Evolutionary conservation across 495 filamentous ascomycete genomes (phyloP).

Genomic region (Bacidia gigantensis): DNA sequence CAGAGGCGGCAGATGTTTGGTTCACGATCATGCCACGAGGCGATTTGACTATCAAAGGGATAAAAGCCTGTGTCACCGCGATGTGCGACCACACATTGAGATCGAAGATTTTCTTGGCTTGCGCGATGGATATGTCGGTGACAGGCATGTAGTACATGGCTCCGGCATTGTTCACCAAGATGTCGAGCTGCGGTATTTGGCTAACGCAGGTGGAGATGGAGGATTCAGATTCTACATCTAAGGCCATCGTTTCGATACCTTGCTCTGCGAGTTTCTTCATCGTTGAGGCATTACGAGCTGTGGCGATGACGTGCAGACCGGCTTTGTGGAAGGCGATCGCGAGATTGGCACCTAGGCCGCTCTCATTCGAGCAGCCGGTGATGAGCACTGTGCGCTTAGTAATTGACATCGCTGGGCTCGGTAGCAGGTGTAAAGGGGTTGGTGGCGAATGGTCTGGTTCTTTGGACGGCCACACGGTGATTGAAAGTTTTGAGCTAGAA

Average conservation of each 20-base stretch:
- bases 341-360: slow-evolving; percentile 31
- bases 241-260: not conserved
- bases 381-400: slow-evolving; percentile 24
- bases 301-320: slow-evolving; percentile 25
- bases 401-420: no score
- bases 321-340: slow-evolving; percentile 27
- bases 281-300: slow-evolving; percentile 23
- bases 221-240: not conserved
- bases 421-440: no score
- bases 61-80: slow-evolving; percentile 28
- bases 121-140: slow-evolving; percentile 23
- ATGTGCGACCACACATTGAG: slow-evolving; percentile 30
- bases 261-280: not conserved
- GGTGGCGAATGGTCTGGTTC: no score
- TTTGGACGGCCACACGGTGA: no score
- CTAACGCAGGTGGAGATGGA: not conserved
- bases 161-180: slow-evolving; percentile 32
- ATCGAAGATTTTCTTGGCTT: slow-evolving; percentile 29
- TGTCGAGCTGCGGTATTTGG: not conserved
- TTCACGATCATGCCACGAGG: slow-evolving; percentile 23
- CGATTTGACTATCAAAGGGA: slow-evolving; percentile 26
- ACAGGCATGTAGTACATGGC: slow-evolving; percentile 21
- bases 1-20: not conserved
- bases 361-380: slow-evolving; percentile 32
- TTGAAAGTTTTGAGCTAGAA: no score